Conservation (phyloP, 306 rosid genomes). For the Pyrus communis region DNA sequence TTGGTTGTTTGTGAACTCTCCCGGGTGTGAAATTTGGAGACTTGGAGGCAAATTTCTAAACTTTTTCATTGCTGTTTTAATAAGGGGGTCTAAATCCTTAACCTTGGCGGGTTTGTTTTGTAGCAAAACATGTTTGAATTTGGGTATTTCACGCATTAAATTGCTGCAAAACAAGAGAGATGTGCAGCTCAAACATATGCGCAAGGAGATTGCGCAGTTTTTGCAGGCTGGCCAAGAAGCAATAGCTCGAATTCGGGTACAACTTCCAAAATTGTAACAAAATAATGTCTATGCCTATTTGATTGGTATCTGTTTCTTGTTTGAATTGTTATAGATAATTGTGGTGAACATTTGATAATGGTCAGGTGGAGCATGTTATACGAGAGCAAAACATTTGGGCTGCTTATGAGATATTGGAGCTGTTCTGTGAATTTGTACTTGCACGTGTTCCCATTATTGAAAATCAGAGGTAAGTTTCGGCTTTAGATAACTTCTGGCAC, state of each 20-base stretch:
- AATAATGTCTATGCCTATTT: background rate
- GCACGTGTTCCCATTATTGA: conserved; percentile 91
- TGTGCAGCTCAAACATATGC: conserved; percentile 76
- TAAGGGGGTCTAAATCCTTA: background rate
- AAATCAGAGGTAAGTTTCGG: conserved; percentile 59
- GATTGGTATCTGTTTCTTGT: background rate
- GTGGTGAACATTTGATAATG: conserved; percentile 5
- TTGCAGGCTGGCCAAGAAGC: conserved; percentile 95
- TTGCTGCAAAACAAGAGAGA: conserved; percentile 96
- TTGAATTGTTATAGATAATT: background rate
- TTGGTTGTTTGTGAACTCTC: background rate
- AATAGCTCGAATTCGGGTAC: conserved; percentile 89
- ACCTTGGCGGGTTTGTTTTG: conserved; percentile 17
- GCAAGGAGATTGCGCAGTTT: conserved; percentile 88
- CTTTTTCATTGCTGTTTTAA: background rate
- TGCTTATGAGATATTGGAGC: conserved; percentile 92
- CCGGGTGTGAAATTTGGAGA: background rate
- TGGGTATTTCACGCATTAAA: conserved; percentile 84
- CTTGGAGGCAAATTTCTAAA: background rate
- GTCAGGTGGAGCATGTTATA: conserved; percentile 92
- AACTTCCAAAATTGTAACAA: conserved; percentile 10
- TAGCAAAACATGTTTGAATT: conserved; percentile 82
- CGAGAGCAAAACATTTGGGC: conserved; percentile 87
- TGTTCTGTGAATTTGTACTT: conserved; percentile 89
- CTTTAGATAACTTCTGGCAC: background rate